Evolutionary conservation across 1,284 basidiomycete genomes (phyloP).

Genomic region (Austroboletus olivaceoglutinosus): DNA sequence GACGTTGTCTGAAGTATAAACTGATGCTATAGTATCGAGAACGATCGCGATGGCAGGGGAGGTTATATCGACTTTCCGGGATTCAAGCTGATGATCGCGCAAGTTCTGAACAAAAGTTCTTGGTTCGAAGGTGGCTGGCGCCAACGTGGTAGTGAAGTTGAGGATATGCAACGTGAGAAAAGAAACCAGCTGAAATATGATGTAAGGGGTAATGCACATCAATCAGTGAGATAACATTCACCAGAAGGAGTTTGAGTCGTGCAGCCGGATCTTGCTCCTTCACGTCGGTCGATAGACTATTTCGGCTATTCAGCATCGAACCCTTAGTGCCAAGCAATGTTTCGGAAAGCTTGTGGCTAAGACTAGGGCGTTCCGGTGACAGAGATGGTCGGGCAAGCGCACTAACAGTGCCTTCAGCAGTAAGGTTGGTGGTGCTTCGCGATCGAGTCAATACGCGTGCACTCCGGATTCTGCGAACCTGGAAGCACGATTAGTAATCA

Average conservation of each 20-base stretch:
- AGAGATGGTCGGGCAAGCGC: constrained; percentile 26
- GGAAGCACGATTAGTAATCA: constrained; percentile 2
- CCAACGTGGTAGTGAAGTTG: constrained; percentile 92
- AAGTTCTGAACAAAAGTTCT: constrained; percentile 18
- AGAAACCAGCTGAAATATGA: constrained; percentile 60
- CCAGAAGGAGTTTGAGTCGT: constrained; percentile 86
- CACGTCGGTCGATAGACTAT: constrained; percentile 24
- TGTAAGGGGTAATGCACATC: constrained; percentile 7
- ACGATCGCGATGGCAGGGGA: constrained; percentile 59
- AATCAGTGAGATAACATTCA: constrained; percentile 35
- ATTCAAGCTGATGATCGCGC: constrained; percentile 32
- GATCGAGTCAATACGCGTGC: constrained; percentile 44
- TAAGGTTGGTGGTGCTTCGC: constrained; percentile 32
- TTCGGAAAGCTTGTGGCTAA: constrained; percentile 47
- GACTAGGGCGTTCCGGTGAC: constrained; percentile 21
- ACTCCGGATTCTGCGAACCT: constrained; percentile 52
- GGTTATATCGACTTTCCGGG: constrained; percentile 61
- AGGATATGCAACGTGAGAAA: constrained; percentile 89
- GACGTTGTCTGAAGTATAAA: constrained; percentile 29
- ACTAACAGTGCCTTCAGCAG: constrained; percentile 32
- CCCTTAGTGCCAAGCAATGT: constrained; percentile 68
- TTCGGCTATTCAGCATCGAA: constrained; percentile 44
- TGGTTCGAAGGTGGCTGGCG: constrained; percentile 47
- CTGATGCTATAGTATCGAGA: constrained; percentile 56
- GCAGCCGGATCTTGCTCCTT: constrained; percentile 70